Percentiles rank a stretch among this genome's conserved stretches.
These are phyloP conservation scores for Artemisia tridentata DNA, from an alignment of 129 eudicot species.

Conservation along the genomic window DNA sequence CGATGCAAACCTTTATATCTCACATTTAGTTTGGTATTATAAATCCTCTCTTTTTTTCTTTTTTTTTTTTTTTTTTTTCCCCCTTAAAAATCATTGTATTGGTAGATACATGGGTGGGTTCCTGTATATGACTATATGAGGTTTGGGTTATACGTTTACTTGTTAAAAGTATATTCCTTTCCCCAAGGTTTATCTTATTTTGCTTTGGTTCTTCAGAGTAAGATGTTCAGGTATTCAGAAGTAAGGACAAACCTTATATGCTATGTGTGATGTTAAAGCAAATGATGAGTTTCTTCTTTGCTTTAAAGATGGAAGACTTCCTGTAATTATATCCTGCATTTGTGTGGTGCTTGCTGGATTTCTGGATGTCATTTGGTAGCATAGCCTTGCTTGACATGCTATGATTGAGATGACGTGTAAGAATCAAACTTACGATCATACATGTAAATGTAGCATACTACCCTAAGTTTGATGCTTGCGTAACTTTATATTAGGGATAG, in stretches of 20 bases:
- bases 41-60: background rate
- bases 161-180: background rate
- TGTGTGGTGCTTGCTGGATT: background rate
- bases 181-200: background rate
- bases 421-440: background rate
- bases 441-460: background rate
- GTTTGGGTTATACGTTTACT: background rate
- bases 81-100: constrained; percentile 10
- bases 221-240: background rate
- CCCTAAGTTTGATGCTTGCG: background rate
- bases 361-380: background rate
- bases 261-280: background rate
- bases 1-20: background rate
- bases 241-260: background rate
- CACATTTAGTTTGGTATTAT: background rate
- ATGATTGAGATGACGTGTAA: background rate
- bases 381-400: background rate
- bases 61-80: background rate
- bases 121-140: background rate
- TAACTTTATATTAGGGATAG: background rate
- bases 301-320: background rate
- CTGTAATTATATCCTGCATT: background rate
- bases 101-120: background rate
- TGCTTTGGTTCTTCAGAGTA: background rate
- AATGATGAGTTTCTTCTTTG: background rate